Percentiles rank a stretch among this genome's conserved stretches.
phyloP scores from a whole-genome alignment of 2,329 filamentous ascomycete genomes.

The Akanthomyces dipterigenus region DNA sequence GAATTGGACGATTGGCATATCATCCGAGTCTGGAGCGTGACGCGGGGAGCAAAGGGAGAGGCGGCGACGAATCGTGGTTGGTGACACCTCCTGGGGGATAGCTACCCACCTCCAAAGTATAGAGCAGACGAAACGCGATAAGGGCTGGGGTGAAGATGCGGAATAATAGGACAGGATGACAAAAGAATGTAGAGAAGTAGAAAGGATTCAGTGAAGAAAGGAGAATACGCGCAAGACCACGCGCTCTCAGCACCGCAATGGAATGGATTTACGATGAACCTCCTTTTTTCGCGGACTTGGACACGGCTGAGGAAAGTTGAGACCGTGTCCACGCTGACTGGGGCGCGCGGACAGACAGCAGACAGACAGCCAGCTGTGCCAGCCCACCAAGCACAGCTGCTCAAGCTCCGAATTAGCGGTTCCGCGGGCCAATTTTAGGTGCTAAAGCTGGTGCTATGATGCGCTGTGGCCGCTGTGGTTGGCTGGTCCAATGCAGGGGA shows the following conservation, averaged over 20 bases:
- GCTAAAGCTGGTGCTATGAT: not conserved
- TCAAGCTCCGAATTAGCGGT: no score
- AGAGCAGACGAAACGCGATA: slow-evolving; percentile 7
- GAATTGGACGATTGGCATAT: not conserved
- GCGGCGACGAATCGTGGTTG: not conserved
- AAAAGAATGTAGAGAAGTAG: slow-evolving; percentile 13
- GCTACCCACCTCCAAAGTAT: slow-evolving; percentile 1
- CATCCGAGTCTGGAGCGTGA: not conserved
- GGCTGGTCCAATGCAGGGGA: not conserved
- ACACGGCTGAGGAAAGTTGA: not conserved
- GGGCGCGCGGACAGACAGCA: not conserved
- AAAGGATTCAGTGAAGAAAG: not conserved
- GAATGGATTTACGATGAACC: slow-evolving; percentile 12
- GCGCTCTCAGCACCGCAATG: slow-evolving; percentile 17
- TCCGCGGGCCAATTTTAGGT: not conserved
- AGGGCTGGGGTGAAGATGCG: slow-evolving; percentile 13
- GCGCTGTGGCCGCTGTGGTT: not conserved
- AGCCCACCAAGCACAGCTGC: not conserved
- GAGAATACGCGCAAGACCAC: not conserved
- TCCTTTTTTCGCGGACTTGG: not conserved
- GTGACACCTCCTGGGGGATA: not conserved
- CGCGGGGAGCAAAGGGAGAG: not conserved
- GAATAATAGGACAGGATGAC: slow-evolving; percentile 13
- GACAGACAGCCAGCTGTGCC: not conserved
- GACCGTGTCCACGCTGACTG: slow-evolving; percentile 8